Base-by-base conservation (phyloP, 495 filamentous ascomycete genomes). In the Barbatosphaeria neglecta region DNA sequence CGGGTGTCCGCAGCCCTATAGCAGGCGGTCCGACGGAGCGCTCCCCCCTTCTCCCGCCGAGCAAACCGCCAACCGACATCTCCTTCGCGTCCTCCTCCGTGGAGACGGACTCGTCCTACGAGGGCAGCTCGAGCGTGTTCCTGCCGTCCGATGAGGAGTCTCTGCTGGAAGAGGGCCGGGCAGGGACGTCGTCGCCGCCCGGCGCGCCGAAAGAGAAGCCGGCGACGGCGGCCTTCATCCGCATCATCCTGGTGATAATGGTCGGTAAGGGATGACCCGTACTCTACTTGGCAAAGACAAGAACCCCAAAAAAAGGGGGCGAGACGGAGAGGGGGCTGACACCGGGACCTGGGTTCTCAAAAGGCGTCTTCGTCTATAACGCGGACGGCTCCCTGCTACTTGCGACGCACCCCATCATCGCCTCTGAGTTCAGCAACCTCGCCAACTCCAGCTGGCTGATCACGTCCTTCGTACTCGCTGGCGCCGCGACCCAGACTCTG, bases 371-470 rank as follows among this genome's bases (percentile, higher is more conserved):
- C 43, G 73, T 83, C 17, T 75, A 73, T 13, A 76, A 80, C 50
- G 69, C 76, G 18, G 83, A 87, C 55, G 60, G 62, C 0, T 79
- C 78, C 1, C 67, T 87, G 0, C 67, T 86, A 0, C 63, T 86
- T 43, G 80, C 82, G 0, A 78, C 80, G 0, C 73, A 81, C 28
- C 70, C 70, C 7, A 65, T 60, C 28, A 80, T 87, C 27, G 76
- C 82, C 0, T 87, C 83, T 27, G 76, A 84, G 46, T 85, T 86
- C 59, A 64, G 77, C 49, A 67, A 65, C 24, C 54, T 85, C 9
- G 67, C 66, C 7, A 67, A 76, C 48, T 79, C 77, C 2, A 78
- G 67, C 45, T 87, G 82, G 83, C 56, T 87, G n/a, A 74, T 82
- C 9, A 81, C 80, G 6, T 74, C 70, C 38, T 86, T 81, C 54